A percentile compares a stretch with the other conserved stretches of the same genome.
Evolutionary conservation across 257 asterid genomes (phyloP).

Genomic region (Capsicum rhomboideum): DNA sequence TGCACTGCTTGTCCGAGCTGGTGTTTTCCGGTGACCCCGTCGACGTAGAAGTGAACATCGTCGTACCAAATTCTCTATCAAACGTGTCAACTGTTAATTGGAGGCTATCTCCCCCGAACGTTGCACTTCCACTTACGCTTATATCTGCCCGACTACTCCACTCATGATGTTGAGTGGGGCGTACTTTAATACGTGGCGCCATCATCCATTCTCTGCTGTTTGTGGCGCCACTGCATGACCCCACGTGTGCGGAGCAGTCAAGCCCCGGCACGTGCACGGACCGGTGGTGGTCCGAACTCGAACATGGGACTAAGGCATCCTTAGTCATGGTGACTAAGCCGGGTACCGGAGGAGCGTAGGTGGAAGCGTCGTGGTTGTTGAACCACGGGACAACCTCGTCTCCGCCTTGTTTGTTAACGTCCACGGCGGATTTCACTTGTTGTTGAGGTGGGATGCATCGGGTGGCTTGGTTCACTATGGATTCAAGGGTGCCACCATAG

Average conservation of each 20-base stretch:
- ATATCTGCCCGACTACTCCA: constrained; percentile 23
- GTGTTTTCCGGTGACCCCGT: constrained; percentile 70
- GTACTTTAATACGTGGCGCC: constrained; percentile 13
- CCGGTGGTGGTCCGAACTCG: constrained; percentile 14
- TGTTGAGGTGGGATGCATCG: neutral
- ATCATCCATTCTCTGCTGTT: neutral
- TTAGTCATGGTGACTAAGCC: constrained; percentile 22
- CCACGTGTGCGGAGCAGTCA: constrained; percentile 41
- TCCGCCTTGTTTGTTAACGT: constrained; percentile 1
- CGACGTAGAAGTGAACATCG: constrained; percentile 45
- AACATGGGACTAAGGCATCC: constrained; percentile 81
- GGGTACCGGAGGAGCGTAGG: constrained; percentile 1
- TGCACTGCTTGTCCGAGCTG: constrained; percentile 56
- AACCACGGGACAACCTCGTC: constrained; percentile 50
- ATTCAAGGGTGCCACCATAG: constrained; percentile 75
- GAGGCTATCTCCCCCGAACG: constrained; percentile 43
- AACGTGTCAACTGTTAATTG: constrained; percentile 44
- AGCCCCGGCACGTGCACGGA: constrained; percentile 16
- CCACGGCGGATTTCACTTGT: constrained; percentile 13
- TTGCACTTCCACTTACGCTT: constrained; percentile 47
- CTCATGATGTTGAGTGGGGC: neutral
- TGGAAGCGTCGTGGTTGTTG: constrained; percentile 11
- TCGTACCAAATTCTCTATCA: constrained; percentile 29
- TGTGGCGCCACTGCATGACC: constrained; percentile 51
- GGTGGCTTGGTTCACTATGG: constrained; percentile 82